A percentile compares a stretch with the other conserved stretches of the same genome.
These are phyloP conservation scores for Eucalyptus pauciflora DNA, from an alignment of 345 rosid genomes.

Conservation along the genomic window DNA sequence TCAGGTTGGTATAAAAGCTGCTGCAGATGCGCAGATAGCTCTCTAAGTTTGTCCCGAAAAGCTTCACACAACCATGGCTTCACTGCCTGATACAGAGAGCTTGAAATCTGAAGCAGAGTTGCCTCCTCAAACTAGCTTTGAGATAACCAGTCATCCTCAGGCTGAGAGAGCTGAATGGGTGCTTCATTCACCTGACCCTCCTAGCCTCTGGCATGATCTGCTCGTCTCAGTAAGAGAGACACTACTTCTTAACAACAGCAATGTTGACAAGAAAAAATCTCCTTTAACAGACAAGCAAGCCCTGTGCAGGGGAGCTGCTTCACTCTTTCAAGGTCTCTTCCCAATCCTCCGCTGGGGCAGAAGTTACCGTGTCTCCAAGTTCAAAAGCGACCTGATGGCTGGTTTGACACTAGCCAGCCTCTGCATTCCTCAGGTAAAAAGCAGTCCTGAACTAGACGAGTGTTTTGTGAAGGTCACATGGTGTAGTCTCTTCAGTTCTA, in stretches of 20 bases:
- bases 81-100: background rate
- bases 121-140: background rate
- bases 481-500: background rate
- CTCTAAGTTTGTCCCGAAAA: background rate
- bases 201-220: conserved; percentile 31
- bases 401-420: conserved; percentile 89
- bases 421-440: conserved; percentile 73
- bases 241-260: conserved; percentile 1
- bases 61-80: background rate
- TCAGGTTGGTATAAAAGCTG: background rate
- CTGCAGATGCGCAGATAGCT: background rate
- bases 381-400: conserved; percentile 74
- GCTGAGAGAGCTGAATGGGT: conserved; percentile 28
- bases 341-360: conserved; percentile 67
- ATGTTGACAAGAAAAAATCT: background rate
- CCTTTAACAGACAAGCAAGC: background rate
- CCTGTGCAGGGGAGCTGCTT: background rate
- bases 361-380: conserved; percentile 33
- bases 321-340: conserved; percentile 36
- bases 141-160: background rate
- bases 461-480: background rate
- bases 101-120: background rate
- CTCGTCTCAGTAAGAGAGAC: conserved; percentile 11
- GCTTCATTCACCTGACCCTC: conserved; percentile 55
- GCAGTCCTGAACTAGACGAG: background rate